phyloP scores from a whole-genome alignment of 345 rosid species.

The Eucalyptus virginea region DNA sequence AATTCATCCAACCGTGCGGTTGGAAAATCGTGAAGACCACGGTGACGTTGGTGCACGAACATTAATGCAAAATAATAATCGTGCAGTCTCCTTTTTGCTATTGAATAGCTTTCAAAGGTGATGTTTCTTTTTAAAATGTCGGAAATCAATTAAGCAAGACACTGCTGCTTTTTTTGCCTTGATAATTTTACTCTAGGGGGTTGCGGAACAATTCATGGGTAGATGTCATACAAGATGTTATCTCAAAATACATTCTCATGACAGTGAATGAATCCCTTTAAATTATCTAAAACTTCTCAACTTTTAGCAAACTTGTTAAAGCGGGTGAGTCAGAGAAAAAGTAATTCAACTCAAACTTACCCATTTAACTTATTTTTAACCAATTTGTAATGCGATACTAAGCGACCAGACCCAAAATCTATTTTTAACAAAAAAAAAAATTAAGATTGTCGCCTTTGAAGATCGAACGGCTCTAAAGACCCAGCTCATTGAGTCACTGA shows the following conservation, averaged over 20 bases:
- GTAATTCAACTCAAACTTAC: too few species aligned
- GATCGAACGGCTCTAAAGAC: not conserved
- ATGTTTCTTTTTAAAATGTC: not conserved
- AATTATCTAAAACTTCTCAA: not conserved
- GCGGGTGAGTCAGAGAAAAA: fast-evolving
- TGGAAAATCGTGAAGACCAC: not conserved
- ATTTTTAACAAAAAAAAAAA: not conserved
- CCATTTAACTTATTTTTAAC: not conserved
- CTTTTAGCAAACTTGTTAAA: not conserved
- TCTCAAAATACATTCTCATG: not conserved
- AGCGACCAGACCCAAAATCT: not conserved
- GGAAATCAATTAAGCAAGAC: too few species aligned
- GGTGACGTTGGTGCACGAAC: not conserved
- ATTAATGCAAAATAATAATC: not conserved
- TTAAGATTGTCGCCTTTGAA: not conserved
- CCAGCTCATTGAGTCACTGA: not conserved
- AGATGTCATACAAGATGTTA: not conserved
- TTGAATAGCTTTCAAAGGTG: not conserved
- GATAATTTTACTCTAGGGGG: not conserved
- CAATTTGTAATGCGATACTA: not conserved
- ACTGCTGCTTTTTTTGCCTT: not conserved
- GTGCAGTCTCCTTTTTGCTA: not conserved
- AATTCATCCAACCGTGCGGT: not conserved
- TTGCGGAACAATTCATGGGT: not conserved
- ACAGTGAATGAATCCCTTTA: not conserved